Percentiles rank a stretch among this genome's conserved stretches.
Evolutionary conservation across 768 basidiomycete genomes (phyloP).

Genomic region (Cystoderma amianthinum): DNA sequence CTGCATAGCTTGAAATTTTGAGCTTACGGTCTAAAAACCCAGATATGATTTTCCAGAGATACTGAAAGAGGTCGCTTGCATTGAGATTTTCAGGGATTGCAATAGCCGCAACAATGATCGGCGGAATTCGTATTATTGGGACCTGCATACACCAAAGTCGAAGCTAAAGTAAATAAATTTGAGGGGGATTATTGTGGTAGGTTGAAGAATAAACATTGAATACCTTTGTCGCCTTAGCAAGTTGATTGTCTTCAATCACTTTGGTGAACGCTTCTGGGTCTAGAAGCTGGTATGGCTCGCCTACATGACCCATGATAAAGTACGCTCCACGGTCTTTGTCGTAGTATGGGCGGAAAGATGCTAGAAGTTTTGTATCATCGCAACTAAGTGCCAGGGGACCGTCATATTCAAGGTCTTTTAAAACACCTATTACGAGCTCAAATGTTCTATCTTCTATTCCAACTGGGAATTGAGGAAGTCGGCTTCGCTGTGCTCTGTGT

Average conservation of each 20-base stretch:
- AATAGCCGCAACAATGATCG: slow-evolving; percentile 21
- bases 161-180: slow-evolving; percentile 15
- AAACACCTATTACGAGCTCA: too few relatives aligned
- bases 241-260: slow-evolving; percentile 6
- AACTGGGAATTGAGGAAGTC: too few relatives aligned
- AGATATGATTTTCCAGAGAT: slow-evolving; percentile 11
- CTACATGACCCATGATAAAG: slow-evolving; percentile 17
- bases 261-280: slow-evolving; percentile 11
- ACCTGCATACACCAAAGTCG: slow-evolving; percentile 22
- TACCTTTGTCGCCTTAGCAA: slow-evolving; percentile 16
- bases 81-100: slow-evolving; percentile 13
- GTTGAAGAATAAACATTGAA: neutral
- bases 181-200: neutral
- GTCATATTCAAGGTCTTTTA: slow-evolving; percentile 7
- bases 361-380: slow-evolving; percentile 29
- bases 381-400: slow-evolving; percentile 21
- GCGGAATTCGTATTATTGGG: slow-evolving; percentile 19
- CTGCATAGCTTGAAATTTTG: slow-evolving; percentile 20
- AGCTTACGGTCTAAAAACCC: slow-evolving; percentile 17
- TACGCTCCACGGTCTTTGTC: slow-evolving; percentile 10
- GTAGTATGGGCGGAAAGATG: slow-evolving; percentile 14
- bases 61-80: slow-evolving; percentile 8
- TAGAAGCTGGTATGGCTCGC: slow-evolving; percentile 16
- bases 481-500: too few relatives aligned
- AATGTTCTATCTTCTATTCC: too few relatives aligned